Evolutionary conservation across 2,329 filamentous ascomycete species (phyloP), one percentile per base, ranked within the genome.

Genomic region (Phialocephala subalpina): DNA sequence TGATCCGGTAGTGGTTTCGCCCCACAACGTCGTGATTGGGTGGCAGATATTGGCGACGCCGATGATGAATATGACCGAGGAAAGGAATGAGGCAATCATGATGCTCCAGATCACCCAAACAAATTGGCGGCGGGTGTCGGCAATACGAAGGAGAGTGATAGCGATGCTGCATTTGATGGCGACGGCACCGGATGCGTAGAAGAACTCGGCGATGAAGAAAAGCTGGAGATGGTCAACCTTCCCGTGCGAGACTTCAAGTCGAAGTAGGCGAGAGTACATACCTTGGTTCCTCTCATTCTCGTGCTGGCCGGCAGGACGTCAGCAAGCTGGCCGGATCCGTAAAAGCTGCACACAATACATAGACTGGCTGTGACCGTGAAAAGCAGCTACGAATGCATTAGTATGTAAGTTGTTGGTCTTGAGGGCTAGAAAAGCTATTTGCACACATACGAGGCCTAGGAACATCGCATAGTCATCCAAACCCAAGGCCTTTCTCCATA

Each of bases 161-260:
- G 74, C 75, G 58, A 77, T 75, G 61, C 74, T 76, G 60, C 71
- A 69, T 40, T 77, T 77, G 66, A 77, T 73, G 22, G 69, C 69
- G 2, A 71, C 69, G 1, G 74, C 74, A 58, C 72, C 72, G 27
- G 69, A 75, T n/a, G 76, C 76, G 57, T 80, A 80, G 63, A 80
- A 78, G 61, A 78, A 76, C 62, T 80, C 78, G 45, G 78, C 78
- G 25, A 78, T 78, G 53, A 79, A 76, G 62, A 80, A 78, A 40
- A 74, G 74, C 72, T 79, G 71, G 38, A 16, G 18, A n/a, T 42
- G 38, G 12, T 42, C 3, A 42, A 14, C 12, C 12, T 42, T 42
- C 38, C 18, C 14, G 38, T 14, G 12, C 38, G 3, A 42, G 12
- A 42, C 38, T 14, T 16, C 18, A 42, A 16, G 38, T 14, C 18